A percentile compares a stretch with the other conserved stretches of the same genome.
Evolutionary conservation across 768 basidiomycete genomes (phyloP).

Genomic region (Amanita thiersii): DNA sequence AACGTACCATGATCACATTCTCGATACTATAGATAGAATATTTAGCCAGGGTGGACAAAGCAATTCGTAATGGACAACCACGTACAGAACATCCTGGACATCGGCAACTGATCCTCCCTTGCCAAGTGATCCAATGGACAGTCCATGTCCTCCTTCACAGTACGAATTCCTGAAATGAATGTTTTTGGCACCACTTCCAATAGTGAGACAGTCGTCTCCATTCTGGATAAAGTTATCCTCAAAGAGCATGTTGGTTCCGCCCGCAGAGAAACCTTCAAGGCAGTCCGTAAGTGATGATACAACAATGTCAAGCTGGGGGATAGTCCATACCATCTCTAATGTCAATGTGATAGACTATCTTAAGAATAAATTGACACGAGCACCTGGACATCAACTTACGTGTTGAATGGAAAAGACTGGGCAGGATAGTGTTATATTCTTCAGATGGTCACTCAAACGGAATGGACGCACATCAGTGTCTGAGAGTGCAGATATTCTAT

Average conservation of each 20-base stretch:
- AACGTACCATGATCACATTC: constrained; percentile 32
- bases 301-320: not conserved
- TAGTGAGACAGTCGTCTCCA: constrained; percentile 56
- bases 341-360: not conserved
- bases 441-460: not conserved
- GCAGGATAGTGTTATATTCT: constrained; percentile 1
- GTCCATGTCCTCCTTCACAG: constrained; percentile 51
- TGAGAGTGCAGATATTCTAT: constrained; percentile 45
- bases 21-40: constrained; percentile 28
- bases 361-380: not conserved
- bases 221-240: constrained; percentile 51
- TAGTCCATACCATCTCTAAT: constrained; percentile 30
- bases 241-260: constrained; percentile 48
- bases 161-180: constrained; percentile 47
- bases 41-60: not conserved
- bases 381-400: constrained; percentile 27
- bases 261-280: constrained; percentile 43
- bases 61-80: constrained; percentile 1
- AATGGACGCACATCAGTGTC: constrained; percentile 24
- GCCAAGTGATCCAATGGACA: constrained; percentile 49
- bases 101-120: constrained; percentile 37
- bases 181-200: constrained; percentile 47
- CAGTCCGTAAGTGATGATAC: not conserved
- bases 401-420: constrained; percentile 54
- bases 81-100: constrained; percentile 50